Evolutionary conservation across 495 filamentous ascomycete genomes (phyloP), one percentile per base, ranked within the genome.

Genomic region (Penicillium maclennaniae): DNA sequence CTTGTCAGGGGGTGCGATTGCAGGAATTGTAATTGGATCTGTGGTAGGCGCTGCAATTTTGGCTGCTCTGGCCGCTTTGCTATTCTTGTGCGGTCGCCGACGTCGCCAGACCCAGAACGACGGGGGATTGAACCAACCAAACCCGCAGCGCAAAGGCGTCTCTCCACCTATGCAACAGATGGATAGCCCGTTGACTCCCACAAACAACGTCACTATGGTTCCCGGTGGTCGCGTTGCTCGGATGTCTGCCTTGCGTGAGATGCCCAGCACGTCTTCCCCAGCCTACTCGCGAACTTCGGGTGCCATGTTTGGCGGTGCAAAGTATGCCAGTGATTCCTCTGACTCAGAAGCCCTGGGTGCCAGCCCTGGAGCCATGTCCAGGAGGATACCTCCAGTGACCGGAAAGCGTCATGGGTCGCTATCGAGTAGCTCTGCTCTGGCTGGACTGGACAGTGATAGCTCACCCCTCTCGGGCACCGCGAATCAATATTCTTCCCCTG

Each of bases 231-330:
- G 95, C 40, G 92, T 99, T 43, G 87, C 93, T 8, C 83, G 95
- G 34, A 97, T 99, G 95, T 92, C 92, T 27, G 95, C 95, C 12
- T 72, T 99, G 31, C 92, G 97, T 66, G 84, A 76, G 51, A 76
- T 82, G 53, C 78, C 83, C 0, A 83, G 77, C 49, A 23, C 23
- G 2, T 79, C 83, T 12, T 80, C 83, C 0, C 78, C 86, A 0
- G 79, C 82, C 6, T 79, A 68, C 17, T 80, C 73, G 2, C 76
- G 70, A 17, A 69, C 55, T 56, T 75, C 67, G 8, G 62, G 59
- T n/a, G 66, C 62, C 6, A 68, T 74, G 47, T 74, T 71, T 51
- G 74, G 65, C 48, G 73, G 65, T 25, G 69, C 69, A 15, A 79
- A 84, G 53, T 85, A 81, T 34, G 31, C 31, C 51, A 85, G 84